phyloP scores from a whole-genome alignment of 352 stramenopile species.

The Globisporangium iwayamae region DNA sequence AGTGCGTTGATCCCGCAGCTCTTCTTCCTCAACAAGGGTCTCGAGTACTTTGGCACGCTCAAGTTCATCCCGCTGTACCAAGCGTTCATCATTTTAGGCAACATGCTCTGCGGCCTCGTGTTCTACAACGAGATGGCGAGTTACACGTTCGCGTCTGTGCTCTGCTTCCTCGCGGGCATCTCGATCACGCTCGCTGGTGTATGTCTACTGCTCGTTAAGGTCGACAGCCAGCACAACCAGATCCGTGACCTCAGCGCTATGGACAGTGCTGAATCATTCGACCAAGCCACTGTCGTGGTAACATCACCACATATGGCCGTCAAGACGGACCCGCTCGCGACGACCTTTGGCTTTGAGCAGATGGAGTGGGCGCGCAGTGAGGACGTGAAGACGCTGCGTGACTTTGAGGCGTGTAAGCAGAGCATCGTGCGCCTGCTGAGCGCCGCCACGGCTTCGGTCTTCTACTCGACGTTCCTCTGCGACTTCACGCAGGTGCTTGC shows the following conservation, averaged over 20 bases:
- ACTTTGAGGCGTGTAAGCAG: constrained; percentile 68
- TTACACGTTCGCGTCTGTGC: constrained; percentile 41
- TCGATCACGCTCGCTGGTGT: constrained; percentile 57
- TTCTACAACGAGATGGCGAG: constrained; percentile 79
- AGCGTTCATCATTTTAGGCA: constrained; percentile 80
- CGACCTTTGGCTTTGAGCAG: constrained; percentile 54
- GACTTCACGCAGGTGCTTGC: constrained; percentile 62
- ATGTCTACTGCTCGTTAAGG: constrained; percentile 59
- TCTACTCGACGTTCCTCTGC: constrained; percentile 82
- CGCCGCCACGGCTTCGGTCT: constrained; percentile 52
- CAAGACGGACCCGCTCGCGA: constrained; percentile 20
- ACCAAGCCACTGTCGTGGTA: not conserved
- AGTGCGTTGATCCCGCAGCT: constrained; percentile 60
- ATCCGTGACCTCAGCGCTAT: constrained; percentile 7
- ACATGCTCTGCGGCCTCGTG: constrained; percentile 70
- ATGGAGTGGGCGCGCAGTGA: constrained; percentile 51
- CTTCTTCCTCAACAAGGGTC: constrained; percentile 76
- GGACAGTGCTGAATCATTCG: not conserved
- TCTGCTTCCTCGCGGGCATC: constrained; percentile 52
- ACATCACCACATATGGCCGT: not conserved
- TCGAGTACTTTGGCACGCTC: constrained; percentile 75
- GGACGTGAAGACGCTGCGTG: constrained; percentile 35
- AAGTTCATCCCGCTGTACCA: constrained; percentile 83
- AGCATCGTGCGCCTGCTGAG: constrained; percentile 53
- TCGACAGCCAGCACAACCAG: constrained; percentile 24